Evolutionary conservation across 441 rosid species (phyloP).

Genomic region (Erodium trifolium): DNA sequence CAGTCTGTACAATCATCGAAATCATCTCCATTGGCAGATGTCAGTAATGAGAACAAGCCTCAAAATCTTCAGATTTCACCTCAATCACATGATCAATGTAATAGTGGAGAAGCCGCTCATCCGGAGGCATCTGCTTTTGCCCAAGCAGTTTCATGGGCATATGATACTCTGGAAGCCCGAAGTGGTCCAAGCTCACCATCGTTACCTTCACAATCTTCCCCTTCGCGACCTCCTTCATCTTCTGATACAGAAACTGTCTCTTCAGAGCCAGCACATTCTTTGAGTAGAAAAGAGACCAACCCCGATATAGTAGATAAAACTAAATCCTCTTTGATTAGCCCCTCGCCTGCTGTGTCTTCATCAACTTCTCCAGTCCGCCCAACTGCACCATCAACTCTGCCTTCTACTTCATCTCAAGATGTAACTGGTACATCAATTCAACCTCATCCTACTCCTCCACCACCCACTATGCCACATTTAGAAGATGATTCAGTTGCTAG

Average conservation of each 20-base stretch:
- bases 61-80: slow-evolving; percentile 24
- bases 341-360: slow-evolving; percentile 12
- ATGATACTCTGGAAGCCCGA: slow-evolving; percentile 22
- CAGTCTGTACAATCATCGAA: neutral
- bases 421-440: slow-evolving; percentile 14
- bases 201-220: slow-evolving; percentile 31
- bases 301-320: slow-evolving; percentile 22
- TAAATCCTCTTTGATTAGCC: slow-evolving; percentile 26
- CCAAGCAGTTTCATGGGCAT: slow-evolving; percentile 15
- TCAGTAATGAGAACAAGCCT: slow-evolving; percentile 21
- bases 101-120: slow-evolving; percentile 10
- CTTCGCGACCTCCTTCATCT: slow-evolving; percentile 22
- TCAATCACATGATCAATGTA: slow-evolving; percentile 10
- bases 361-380: slow-evolving; percentile 19
- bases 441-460: slow-evolving; percentile 22
- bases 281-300: slow-evolving; percentile 24
- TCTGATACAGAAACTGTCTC: slow-evolving; percentile 23
- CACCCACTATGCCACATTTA: slow-evolving; percentile 30
- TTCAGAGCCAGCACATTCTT: slow-evolving; percentile 27
- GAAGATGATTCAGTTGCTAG: slow-evolving; percentile 20
- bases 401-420: slow-evolving; percentile 14
- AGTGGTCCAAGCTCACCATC: slow-evolving; percentile 24
- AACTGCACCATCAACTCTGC: slow-evolving; percentile 3
- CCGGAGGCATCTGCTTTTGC: slow-evolving; percentile 16
- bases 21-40: slow-evolving; percentile 23